Evolutionary conservation across 2,329 filamentous ascomycete species (phyloP).

Genomic region (Falciphora oryzae): DNA sequence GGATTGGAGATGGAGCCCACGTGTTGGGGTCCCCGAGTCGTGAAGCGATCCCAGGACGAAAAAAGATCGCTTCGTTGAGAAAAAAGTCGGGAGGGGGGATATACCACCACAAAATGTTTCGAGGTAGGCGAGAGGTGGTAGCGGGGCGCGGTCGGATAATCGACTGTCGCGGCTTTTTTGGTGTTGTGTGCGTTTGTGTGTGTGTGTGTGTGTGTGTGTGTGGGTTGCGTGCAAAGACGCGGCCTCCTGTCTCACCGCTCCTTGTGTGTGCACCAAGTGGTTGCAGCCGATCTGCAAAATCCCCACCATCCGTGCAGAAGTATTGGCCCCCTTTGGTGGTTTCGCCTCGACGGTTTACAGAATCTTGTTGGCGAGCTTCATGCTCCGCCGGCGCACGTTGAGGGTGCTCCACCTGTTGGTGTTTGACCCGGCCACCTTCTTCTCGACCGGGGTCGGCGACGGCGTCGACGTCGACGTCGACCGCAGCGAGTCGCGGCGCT

Average conservation of each 20-base stretch:
- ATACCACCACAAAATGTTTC: neutral
- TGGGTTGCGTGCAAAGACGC: neutral
- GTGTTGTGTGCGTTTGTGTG: neutral
- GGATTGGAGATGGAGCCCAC: neutral
- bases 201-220: neutral
- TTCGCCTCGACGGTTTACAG: neutral
- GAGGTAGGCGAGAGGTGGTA: neutral
- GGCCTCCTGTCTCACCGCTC: neutral
- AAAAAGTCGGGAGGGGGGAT: too few relatives aligned
- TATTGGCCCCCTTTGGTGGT: too few relatives aligned
- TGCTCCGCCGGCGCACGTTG: slow-evolving; percentile 1
- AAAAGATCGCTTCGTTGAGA: too few relatives aligned
- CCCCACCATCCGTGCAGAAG: neutral
- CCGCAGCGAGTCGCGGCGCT: neutral
- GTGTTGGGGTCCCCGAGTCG: neutral
- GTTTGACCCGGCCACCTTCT: neutral
- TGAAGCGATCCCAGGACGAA: neutral
- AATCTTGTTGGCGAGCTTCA: slow-evolving; percentile 1
- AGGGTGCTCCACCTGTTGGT: slow-evolving; percentile 1
- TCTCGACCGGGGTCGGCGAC: neutral
- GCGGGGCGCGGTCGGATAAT: neutral
- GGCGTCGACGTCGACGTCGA: neutral
- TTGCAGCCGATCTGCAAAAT: neutral
- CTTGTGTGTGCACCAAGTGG: neutral
- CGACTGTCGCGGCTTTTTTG: neutral